Evolutionary conservation across 495 filamentous ascomycete species (phyloP).

Genomic region (Aspergillus heteromorphus): DNA sequence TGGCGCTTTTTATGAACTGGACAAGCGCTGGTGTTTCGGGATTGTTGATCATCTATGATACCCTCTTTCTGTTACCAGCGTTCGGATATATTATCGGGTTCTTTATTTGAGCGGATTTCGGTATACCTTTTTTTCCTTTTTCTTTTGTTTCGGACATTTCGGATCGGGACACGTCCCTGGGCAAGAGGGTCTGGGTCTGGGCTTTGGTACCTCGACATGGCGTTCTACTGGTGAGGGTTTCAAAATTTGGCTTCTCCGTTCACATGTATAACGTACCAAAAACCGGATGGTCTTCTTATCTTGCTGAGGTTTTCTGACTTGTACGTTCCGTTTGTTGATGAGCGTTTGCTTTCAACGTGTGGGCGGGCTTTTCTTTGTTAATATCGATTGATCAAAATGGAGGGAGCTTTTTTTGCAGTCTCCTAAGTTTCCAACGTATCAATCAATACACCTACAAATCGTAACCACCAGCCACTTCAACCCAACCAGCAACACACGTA

Average conservation of each 20-base stretch:
- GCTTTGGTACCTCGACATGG: slow-evolving; percentile 3
- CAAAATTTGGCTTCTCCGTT: slow-evolving; percentile 1
- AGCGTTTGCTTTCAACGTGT: neutral
- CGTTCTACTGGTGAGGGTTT: slow-evolving; percentile 1
- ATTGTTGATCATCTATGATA: slow-evolving; percentile 22
- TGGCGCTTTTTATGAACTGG: slow-evolving; percentile 15
- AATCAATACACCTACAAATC: too few relatives aligned
- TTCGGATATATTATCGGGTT: slow-evolving; percentile 8
- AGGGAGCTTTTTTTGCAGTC: too few relatives aligned
- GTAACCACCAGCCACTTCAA: too few relatives aligned
- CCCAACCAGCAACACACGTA: too few relatives aligned
- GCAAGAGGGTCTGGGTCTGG: neutral
- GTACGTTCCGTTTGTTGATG: neutral
- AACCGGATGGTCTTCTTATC: neutral
- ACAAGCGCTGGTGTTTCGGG: slow-evolving; percentile 19
- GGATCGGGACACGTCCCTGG: neutral
- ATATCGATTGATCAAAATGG: too few relatives aligned
- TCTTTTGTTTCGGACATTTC: neutral
- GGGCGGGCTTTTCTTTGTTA: neutral
- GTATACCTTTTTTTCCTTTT: neutral
- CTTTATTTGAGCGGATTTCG: slow-evolving; percentile 1
- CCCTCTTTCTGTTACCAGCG: slow-evolving; percentile 14
- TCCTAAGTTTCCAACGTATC: too few relatives aligned
- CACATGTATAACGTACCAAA: slow-evolving; percentile 8
- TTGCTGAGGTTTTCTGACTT: neutral